phyloP scores from a whole-genome alignment of 2,329 filamentous ascomycete species.

The Alternaria angustiovoidea region DNA sequence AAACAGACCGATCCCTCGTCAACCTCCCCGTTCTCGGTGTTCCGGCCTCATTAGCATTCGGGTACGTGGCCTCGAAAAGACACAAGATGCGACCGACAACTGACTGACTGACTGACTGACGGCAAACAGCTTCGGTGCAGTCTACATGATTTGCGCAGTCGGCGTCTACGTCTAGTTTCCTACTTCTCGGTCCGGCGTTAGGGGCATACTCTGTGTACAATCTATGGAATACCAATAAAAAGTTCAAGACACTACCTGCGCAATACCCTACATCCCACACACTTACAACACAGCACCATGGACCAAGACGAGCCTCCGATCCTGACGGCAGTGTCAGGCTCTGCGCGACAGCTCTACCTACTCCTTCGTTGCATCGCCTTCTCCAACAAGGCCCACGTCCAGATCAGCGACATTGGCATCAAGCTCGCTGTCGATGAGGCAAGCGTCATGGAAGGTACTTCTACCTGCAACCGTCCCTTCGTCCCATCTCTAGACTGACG shows the following conservation, averaged over 20 bases:
- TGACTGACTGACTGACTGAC: slow-evolving; percentile 7
- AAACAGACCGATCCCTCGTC: slow-evolving; percentile 78
- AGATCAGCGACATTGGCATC: slow-evolving; percentile 84
- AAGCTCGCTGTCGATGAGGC: slow-evolving; percentile 89
- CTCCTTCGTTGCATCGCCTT: slow-evolving; percentile 70
- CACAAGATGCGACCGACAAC: not conserved
- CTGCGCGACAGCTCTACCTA: slow-evolving; percentile 76
- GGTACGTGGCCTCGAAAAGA: slow-evolving; percentile 65
- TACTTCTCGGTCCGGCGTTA: slow-evolving; percentile 39
- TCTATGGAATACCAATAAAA: slow-evolving; percentile 52
- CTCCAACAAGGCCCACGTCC: slow-evolving; percentile 68
- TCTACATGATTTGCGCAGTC: slow-evolving; percentile 98
- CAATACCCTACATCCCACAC: slow-evolving; percentile 2
- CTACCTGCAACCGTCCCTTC: not conserved
- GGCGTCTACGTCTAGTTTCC: slow-evolving; percentile 88
- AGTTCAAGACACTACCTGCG: slow-evolving; percentile 30
- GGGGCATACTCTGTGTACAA: slow-evolving; percentile 41
- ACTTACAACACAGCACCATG: slow-evolving; percentile 30
- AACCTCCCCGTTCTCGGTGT: slow-evolving; percentile 81
- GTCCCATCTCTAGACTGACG: slow-evolving; percentile 12
- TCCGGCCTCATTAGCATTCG: slow-evolving; percentile 87
- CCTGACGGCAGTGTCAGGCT: slow-evolving; percentile 79
- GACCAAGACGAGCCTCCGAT: slow-evolving; percentile 58
- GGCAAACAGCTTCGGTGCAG: slow-evolving; percentile 79
- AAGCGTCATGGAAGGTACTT: slow-evolving; percentile 85